Evolutionary conservation across 495 filamentous ascomycete species (phyloP).

Genomic region (Penicillium tannophilum): DNA sequence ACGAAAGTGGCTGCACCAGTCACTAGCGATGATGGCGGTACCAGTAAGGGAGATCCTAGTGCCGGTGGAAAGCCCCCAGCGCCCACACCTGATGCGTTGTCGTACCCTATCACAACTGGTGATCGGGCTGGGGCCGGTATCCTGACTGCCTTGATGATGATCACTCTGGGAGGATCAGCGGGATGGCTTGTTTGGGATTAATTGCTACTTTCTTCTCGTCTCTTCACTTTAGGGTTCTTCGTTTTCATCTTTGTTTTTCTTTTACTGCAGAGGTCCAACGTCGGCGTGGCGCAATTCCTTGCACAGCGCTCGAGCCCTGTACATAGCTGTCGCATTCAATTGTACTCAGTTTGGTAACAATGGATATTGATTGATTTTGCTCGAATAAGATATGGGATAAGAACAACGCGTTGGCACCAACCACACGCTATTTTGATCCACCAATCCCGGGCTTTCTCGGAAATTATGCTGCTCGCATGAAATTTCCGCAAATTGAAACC

Average conservation of each 20-base stretch:
- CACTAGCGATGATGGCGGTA: constrained; percentile 69
- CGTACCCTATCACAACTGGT: constrained; percentile 41
- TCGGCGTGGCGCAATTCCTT: neutral
- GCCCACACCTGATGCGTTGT: constrained; percentile 18
- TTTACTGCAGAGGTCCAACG: neutral
- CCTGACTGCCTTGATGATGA: constrained; percentile 25
- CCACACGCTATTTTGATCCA: neutral
- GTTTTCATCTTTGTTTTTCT: constrained; percentile 4
- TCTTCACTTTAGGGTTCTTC: neutral
- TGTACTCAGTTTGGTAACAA: constrained; percentile 3
- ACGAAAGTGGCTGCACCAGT: constrained; percentile 52
- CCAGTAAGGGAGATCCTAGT: constrained; percentile 68
- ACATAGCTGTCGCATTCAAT: constrained; percentile 1
- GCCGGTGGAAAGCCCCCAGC: constrained; percentile 50
- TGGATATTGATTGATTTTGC: constrained; percentile 1
- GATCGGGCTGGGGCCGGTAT: constrained; percentile 65
- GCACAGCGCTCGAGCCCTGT: neutral
- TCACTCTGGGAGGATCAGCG: constrained; percentile 30
- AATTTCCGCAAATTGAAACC: too few relatives aligned
- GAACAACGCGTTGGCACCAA: neutral
- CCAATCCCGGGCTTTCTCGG: neutral
- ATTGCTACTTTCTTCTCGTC: neutral
- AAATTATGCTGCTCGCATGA: neutral
- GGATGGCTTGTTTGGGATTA: constrained; percentile 39
- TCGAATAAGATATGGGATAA: neutral